A percentile compares a stretch with the other conserved stretches of the same genome.
Conservation (phyloP, 371 early-diverging fungal genomes). For the Circinella minor region DNA sequence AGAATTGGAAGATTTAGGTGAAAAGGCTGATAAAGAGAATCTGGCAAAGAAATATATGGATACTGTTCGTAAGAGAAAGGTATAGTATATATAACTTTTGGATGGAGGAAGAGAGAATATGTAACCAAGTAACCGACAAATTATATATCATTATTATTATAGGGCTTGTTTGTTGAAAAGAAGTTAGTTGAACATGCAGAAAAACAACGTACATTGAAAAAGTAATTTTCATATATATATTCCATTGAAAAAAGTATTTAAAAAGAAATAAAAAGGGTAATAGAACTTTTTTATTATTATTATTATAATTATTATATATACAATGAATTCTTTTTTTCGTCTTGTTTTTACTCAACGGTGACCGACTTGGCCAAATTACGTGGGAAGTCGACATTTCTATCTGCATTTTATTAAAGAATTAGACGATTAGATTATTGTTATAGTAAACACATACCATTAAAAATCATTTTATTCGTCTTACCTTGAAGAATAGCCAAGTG, state of each 20-base stretch:
- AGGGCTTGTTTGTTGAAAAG: conserved; percentile 89
- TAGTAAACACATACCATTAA: too few species aligned
- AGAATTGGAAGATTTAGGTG: conserved; percentile 96
- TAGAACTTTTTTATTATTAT: background rate
- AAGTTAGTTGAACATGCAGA: conserved; percentile 93
- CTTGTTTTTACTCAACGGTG: conserved; percentile 65
- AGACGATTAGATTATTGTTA: too few species aligned
- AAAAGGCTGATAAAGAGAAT: conserved; percentile 95
- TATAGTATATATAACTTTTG: conserved; percentile 21
- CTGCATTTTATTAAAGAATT: too few species aligned
- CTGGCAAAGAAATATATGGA: conserved; percentile 96
- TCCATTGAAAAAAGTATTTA: too few species aligned
- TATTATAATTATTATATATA: background rate
- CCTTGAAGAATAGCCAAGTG: conserved; percentile 91
- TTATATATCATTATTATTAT: background rate
- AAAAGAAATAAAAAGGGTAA: background rate
- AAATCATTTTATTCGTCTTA: too few species aligned
- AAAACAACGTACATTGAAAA: conserved; percentile 90
- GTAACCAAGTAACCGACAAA: too few species aligned
- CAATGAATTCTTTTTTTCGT: background rate
- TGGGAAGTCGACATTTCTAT: conserved; percentile 98
- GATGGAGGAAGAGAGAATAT: too few species aligned
- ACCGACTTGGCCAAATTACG: conserved; percentile 97
- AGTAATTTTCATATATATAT: conserved; percentile 16
- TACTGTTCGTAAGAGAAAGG: conserved; percentile 92